Percentiles rank a stretch among this genome's conserved stretches.
Conservation (phyloP, 1,284 basidiomycete genomes). For the Naganishia albida region DNA sequence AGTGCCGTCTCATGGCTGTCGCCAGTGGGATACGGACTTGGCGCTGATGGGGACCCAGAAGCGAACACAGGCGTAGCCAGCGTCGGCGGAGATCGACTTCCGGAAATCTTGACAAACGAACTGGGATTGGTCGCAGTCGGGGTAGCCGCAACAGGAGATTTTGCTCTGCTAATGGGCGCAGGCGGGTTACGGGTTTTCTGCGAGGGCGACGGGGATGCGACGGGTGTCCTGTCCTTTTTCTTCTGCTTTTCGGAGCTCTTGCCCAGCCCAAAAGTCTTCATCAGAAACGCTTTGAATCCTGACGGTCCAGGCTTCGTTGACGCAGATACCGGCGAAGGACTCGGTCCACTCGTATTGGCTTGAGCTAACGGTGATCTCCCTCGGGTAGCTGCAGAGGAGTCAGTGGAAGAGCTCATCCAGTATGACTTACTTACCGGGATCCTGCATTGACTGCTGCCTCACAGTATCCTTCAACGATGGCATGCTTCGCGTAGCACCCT, state of each 20-base stretch:
- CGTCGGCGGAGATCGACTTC: neutral
- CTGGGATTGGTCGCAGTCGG: neutral
- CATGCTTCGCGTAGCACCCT: constrained; percentile 10
- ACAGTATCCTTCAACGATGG: constrained; percentile 13
- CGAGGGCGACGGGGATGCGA: constrained; percentile 3
- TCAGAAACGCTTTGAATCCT: constrained; percentile 23
- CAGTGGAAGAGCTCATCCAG: neutral
- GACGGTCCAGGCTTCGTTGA: neutral
- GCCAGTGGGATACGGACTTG: neutral
- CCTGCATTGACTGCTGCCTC: neutral
- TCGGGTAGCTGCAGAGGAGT: neutral
- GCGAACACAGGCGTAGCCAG: constrained; percentile 5
- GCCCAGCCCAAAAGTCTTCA: constrained; percentile 8
- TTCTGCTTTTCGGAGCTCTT: constrained; percentile 20
- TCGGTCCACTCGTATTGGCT: constrained; percentile 5
- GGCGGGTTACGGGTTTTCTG: neutral
- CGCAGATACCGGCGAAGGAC: neutral
- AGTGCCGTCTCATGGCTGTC: neutral
- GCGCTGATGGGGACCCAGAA: neutral
- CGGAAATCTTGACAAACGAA: neutral
- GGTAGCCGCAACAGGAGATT: neutral
- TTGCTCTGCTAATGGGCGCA: neutral
- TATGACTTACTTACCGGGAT: constrained; percentile 3
- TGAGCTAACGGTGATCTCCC: constrained; percentile 16
- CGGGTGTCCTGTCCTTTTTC: constrained; percentile 1